Evolutionary conservation across 768 basidiomycete genomes (phyloP), one percentile per base, ranked within the genome.

Genomic region (Dacryopinax spathularia): DNA sequence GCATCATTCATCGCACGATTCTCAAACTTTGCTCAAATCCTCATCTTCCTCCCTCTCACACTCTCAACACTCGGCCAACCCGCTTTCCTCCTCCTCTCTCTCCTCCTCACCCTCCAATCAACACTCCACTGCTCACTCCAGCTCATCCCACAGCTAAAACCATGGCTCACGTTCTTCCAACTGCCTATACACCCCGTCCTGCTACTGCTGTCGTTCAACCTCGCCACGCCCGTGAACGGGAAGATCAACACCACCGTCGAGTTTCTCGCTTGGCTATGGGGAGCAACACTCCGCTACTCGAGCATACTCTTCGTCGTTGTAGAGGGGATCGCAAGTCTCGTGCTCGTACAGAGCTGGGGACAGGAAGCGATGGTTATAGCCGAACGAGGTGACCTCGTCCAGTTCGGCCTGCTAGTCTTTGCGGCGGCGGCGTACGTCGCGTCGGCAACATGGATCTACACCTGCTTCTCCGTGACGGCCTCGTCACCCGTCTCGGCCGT

Each of bases 401-500:
- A 92, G 70, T 86, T 92, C 69, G 83, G 77, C 3, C 76, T 90
- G 56, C 80, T 92, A 34, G 84, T 92, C 67, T 82, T 81, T 33
- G 82, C 89, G 1, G 89, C 91, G 9, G 82, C 82, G 43, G 83
- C 87, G 10, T 91, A 91, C 73, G 90, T 92, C 22, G 77, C 78
- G 35, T 86, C 89, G 9, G 88, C 88, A 0, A 90, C 87, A 84
- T 91, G 88, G 88, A 89, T 92, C 34, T 60, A 20, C 39, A 34
- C 35, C 59, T 33, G 16, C 29, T 33, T 60, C 35, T 59, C 16
- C n/a, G 35, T 5, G 56, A 88, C 88, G 5, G 87, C 91, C 4
- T 81, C 85, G 9, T 88, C 90, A 0, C 89, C 93, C 9, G 78
- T 95, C 33, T 88, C 91, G 10, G 89, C 93, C 1, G 94, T 93